Percentiles rank a stretch among this genome's conserved stretches.
Conservation (phyloP, 1,139 yeast species). For the Kodamaea suecica region DNA sequence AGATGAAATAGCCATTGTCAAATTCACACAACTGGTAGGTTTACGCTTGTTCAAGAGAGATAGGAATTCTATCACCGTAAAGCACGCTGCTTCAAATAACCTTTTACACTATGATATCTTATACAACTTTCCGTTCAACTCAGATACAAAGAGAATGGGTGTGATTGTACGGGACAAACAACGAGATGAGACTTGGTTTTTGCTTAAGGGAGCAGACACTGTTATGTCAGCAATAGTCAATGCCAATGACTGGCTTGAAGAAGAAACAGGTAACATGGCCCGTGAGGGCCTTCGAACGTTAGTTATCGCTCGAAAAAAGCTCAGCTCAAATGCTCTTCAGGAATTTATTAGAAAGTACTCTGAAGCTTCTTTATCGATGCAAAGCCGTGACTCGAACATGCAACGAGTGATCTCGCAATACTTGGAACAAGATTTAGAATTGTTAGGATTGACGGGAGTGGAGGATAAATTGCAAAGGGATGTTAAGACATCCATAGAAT, state of each 20-base stretch:
- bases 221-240: conserved; percentile 88
- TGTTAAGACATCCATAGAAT: conserved; percentile 88
- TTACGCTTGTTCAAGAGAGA: conserved; percentile 77
- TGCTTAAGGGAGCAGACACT: conserved; percentile 94
- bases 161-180: conserved; percentile 65
- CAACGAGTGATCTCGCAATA: conserved; percentile 62
- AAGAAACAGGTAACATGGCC: conserved; percentile 97
- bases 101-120: conserved; percentile 62
- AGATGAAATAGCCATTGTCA: conserved; percentile 95
- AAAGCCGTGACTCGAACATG: conserved; percentile 71
- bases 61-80: conserved; percentile 64
- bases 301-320: conserved; percentile 80
- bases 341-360: conserved; percentile 63
- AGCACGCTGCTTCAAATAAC: conserved; percentile 60
- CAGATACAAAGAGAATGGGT: conserved; percentile 97
- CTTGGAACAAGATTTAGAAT: conserved; percentile 80
- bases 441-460: conserved; percentile 93
- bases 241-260: conserved; percentile 93
- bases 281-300: conserved; percentile 95
- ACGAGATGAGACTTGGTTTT: conserved; percentile 74
- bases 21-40: conserved; percentile 86
- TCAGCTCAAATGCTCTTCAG: conserved; percentile 52
- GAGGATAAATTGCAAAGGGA: conserved; percentile 92
- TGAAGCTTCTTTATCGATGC: conserved; percentile 75
- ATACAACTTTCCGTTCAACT: conserved; percentile 88